Evolutionary conservation across 805 yeast species (phyloP).

Genomic region (Teunomyces funiuensis): DNA sequence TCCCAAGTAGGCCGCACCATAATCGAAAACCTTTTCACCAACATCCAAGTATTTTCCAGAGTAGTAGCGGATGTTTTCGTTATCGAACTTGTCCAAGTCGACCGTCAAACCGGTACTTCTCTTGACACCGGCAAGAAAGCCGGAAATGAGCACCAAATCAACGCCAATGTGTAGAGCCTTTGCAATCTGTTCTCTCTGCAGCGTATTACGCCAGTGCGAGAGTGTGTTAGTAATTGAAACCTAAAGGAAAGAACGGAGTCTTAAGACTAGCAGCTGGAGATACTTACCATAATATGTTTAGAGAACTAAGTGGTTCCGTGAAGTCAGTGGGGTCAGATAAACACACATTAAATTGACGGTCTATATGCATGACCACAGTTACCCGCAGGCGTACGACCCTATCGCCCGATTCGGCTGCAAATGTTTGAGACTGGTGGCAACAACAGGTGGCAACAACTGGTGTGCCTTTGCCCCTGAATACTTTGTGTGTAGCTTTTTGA

Average conservation of each 20-base stretch:
- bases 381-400: not conserved
- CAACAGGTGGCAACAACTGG: not conserved
- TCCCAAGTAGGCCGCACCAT: constrained; percentile 65
- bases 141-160: constrained; percentile 63
- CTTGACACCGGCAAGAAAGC: constrained; percentile 70
- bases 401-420: not conserved
- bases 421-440: not conserved
- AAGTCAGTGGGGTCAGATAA: not conserved
- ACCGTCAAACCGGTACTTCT: constrained; percentile 68
- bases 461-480: not conserved
- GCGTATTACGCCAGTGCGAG: not conserved
- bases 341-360: not conserved
- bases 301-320: not conserved
- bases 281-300: not conserved
- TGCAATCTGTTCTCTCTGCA: constrained; percentile 34
- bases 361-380: not conserved
- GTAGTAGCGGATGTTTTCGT: constrained; percentile 48
- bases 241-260: not conserved
- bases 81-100: constrained; percentile 46
- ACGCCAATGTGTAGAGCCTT: constrained; percentile 57
- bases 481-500: not conserved
- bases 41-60: constrained; percentile 67
- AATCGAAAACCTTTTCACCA: constrained; percentile 85
- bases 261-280: too few relatives aligned
- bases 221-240: not conserved